Evolutionary conservation across 2,329 filamentous ascomycete genomes (phyloP), one percentile per base, ranked within the genome.

Genomic region (Aspergillus transmontanensis): DNA sequence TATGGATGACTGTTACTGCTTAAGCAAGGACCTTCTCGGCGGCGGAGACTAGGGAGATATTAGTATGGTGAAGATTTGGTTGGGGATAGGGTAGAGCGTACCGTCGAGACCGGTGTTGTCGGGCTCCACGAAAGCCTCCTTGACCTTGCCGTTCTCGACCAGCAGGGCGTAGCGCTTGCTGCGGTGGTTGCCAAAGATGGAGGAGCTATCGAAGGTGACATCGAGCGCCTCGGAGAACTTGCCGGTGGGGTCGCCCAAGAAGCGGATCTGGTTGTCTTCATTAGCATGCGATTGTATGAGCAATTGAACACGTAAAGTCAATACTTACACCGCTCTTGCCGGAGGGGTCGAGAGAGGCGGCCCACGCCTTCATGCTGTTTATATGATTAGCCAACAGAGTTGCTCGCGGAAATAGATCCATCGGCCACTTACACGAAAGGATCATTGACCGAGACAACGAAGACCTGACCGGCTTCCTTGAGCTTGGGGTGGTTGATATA

Each of bases 381-480:
- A n/a, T 21, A 28, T 12, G 14, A 14, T 60, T 21, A 56, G 58
- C 50, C 23, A 48, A 41, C 28, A 61, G 61, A 21, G 32, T n/a
- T 36, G 48, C 23, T 9, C 19, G 11, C 43, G 11, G 32, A 48
- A n/a, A 41, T 3, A 1, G 41, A 39, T 39, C 48, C 5, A 19
- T 45, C 26, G 6, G 26, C 32, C 21, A 81, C 91, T 80, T 84
- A 96, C 91, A 97, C 94, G 77, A 97, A 97, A 23, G 93, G 87
- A 77, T 98, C 94, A 76, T 98, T 98, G 75, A 97, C 94, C 19
- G 91, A 89, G 61, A 98, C 88, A 46, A 98, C 92, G 73, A 96
- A 96, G 53, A 97, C 91, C 73, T 90, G 85, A 56, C 93, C 94
- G 34, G 91, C 92, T 64, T 89, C 84, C 81, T 91, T 91, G 71